Base-by-base conservation (phyloP, 805 yeast species). In the Candida alai region DNA sequence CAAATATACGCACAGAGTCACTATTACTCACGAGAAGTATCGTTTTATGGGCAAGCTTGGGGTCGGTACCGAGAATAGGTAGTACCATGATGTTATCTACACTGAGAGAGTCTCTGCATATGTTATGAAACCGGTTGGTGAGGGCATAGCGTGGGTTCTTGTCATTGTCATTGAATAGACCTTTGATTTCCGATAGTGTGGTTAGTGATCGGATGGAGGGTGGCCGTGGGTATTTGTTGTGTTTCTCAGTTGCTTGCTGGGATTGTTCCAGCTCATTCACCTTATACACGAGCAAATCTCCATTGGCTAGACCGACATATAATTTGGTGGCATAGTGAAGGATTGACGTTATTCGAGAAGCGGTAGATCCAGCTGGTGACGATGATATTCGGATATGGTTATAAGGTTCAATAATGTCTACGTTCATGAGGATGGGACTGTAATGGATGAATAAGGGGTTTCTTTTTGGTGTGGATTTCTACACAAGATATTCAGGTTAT, bases 371-470 rank as follows among this genome's bases (percentile, higher is more conserved):
- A n/a, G n/a, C n/a, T n/a, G n/a, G n/a, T n/a, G n/a, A n/a, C n/a
- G n/a, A n/a, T n/a, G 60, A 48, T 17, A 63, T 43, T 45, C 52
- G 58, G 36, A 61, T 51, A 44, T 66, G 49, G 34, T 52, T 60
- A 28, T 48, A 45, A 19, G 70, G 70, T 42, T 60, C 56, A 37
- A 65, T 45, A 19, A 65, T 52, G 36, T 65, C 64, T 32, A 63
- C 54, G 39, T 61, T 65, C 69, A 65, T 64, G 5, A n/a, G n/a
- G n/a, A n/a, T n/a, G n/a, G n/a, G n/a, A n/a, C n/a, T n/a, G n/a
- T n/a, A n/a, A n/a, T n/a, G n/a, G n/a, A n/a, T n/a, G n/a, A n/a
- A n/a, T n/a, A n/a, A n/a, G n/a, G n/a, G n/a, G n/a, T n/a, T n/a
- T n/a, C n/a, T n/a, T n/a, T n/a, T n/a, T n/a, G n/a, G n/a, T n/a